A percentile compares a stretch with the other conserved stretches of the same genome.
phyloP scores from a whole-genome alignment of 768 basidiomycete genomes.

The Psilocybe subaeruginosa region DNA sequence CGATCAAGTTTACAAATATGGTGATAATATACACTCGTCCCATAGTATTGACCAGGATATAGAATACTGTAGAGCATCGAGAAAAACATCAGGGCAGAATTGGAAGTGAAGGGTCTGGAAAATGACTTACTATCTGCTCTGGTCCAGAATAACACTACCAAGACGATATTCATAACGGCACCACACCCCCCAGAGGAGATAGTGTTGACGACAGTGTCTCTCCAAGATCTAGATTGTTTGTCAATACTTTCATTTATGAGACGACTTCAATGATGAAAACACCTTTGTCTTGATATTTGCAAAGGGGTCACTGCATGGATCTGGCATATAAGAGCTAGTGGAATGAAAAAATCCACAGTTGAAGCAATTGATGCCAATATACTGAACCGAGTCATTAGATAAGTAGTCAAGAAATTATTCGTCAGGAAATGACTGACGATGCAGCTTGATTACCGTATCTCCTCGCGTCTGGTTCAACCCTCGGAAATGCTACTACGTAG shows the following conservation, averaged over 20 bases:
- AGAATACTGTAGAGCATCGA: constrained; percentile 19
- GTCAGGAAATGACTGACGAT: constrained; percentile 11
- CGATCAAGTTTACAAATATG: constrained; percentile 25
- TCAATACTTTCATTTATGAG: not conserved
- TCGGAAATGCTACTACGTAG: constrained; percentile 21
- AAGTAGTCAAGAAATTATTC: not conserved
- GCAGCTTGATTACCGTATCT: constrained; percentile 19
- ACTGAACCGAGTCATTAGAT: constrained; percentile 2
- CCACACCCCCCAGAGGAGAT: constrained; percentile 26
- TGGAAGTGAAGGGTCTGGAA: not conserved
- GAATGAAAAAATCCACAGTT: constrained; percentile 22
- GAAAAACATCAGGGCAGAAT: not conserved
- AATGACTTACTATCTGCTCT: constrained; percentile 19
- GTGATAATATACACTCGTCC: constrained; percentile 25
- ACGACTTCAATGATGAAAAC: not conserved
- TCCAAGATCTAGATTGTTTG: constrained; percentile 13
- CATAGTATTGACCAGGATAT: constrained; percentile 22
- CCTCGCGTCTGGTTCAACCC: constrained; percentile 13
- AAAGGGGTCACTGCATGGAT: constrained; percentile 19
- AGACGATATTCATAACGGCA: constrained; percentile 20
- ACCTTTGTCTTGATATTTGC: constrained; percentile 20
- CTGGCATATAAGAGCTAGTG: constrained; percentile 20
- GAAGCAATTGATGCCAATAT: constrained; percentile 17
- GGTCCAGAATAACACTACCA: constrained; percentile 22
- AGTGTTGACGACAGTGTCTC: constrained; percentile 20